Conservation (phyloP, 495 filamentous ascomycete genomes). For the Penicillium alfredii region DNA sequence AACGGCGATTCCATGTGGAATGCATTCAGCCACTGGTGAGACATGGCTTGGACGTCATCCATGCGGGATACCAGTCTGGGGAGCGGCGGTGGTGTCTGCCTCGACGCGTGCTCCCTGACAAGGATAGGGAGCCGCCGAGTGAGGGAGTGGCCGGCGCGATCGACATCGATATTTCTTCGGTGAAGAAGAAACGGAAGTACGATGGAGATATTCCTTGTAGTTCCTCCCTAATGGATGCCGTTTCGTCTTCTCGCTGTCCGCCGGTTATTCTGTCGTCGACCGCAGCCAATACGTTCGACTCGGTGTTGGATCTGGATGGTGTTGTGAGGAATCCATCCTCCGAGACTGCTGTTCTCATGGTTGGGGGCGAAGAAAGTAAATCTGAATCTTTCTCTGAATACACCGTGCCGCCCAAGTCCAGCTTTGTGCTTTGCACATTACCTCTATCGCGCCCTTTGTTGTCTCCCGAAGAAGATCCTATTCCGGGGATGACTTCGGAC, state of each 20-base stretch:
- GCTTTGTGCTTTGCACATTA: conserved; percentile 42
- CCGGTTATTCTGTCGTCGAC: conserved; percentile 33
- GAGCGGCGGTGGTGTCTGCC: conserved; percentile 38
- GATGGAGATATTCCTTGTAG: conserved; percentile 2
- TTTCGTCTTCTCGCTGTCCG: conserved; percentile 7
- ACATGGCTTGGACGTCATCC: conserved; percentile 25
- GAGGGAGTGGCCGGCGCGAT: no score
- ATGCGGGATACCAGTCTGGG: conserved; percentile 1
- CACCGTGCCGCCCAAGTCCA: conserved; percentile 47
- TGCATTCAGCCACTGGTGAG: conserved; percentile 27
- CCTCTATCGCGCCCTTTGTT: conserved; percentile 14
- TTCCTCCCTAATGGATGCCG: neutral
- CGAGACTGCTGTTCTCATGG: conserved; percentile 16
- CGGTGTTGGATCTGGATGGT: conserved; percentile 25
- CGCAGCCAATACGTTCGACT: conserved; percentile 24
- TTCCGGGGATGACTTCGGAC: conserved; percentile 20
- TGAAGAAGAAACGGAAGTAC: conserved; percentile 13
- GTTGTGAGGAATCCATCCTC: conserved; percentile 30
- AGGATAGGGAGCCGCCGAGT: no score
- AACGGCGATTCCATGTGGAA: conserved; percentile 26
- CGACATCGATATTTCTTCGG: neutral
- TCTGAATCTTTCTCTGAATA: conserved; percentile 9
- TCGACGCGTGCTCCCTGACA: conserved; percentile 14
- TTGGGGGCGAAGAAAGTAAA: conserved; percentile 9
- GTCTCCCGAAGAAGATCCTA: conserved; percentile 7